Percentiles rank a stretch among this genome's conserved stretches.
These are phyloP conservation scores for Rhizodiscina lignyota DNA, from an alignment of 495 filamentous ascomycete species.

Conservation along the genomic window DNA sequence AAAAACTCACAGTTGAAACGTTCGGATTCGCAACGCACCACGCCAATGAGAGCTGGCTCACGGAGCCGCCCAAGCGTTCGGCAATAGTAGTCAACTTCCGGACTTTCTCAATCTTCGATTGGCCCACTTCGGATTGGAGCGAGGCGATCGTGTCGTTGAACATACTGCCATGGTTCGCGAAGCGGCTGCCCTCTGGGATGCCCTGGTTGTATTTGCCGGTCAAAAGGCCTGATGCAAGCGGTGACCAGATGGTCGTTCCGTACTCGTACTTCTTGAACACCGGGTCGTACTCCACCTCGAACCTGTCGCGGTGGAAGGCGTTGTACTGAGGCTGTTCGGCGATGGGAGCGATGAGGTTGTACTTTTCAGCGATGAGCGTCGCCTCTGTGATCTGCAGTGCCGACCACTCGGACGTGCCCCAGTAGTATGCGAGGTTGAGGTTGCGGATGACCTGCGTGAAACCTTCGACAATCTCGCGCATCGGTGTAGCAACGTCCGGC, in stretches of 20 bases:
- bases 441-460: constrained; percentile 30
- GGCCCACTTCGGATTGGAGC: constrained; percentile 19
- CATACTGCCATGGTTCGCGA: constrained; percentile 19
- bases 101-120: constrained; percentile 27
- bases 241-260: constrained; percentile 26
- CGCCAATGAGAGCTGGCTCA: constrained; percentile 18
- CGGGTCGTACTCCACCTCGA: constrained; percentile 29
- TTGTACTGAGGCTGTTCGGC: constrained; percentile 45
- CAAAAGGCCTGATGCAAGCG: constrained; percentile 23
- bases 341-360: constrained; percentile 38
- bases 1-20: constrained; percentile 24
- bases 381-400: constrained; percentile 39
- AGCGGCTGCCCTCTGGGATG: constrained; percentile 25
- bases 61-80: constrained; percentile 21
- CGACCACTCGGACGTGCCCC: constrained; percentile 39
- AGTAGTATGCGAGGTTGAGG: constrained; percentile 31
- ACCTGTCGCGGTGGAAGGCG: constrained; percentile 34
- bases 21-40: constrained; percentile 25
- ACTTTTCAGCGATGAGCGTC: constrained; percentile 34
- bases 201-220: constrained; percentile 29
- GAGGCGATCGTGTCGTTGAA: constrained; percentile 19
- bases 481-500: constrained; percentile 27
- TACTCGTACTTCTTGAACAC: constrained; percentile 24
- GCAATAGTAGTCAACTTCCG: constrained; percentile 22
- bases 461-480: constrained; percentile 33